Evolutionary conservation across 176 grass and related monocot species (phyloP).

Genomic region (Phragmites australis): DNA sequence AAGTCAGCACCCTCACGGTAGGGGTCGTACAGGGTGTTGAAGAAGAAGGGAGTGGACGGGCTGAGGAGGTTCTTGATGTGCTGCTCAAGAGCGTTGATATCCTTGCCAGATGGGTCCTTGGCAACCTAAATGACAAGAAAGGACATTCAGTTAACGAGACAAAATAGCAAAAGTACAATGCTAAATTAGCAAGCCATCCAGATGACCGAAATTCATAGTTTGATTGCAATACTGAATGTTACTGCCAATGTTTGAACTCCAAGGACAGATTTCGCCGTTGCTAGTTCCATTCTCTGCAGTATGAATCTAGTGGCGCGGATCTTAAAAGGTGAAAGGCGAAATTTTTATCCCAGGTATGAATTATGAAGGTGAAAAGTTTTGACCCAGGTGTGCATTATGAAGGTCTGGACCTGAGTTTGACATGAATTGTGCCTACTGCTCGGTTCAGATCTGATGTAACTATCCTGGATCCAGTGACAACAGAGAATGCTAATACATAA

Average conservation of each 20-base stretch:
- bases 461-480: constrained; percentile 13
- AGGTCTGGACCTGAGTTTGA: neutral
- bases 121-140: constrained; percentile 54
- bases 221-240: neutral
- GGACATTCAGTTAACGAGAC: neutral
- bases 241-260: neutral
- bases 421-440: neutral
- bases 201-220: neutral
- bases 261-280: neutral
- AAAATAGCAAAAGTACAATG: neutral
- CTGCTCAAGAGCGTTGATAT: constrained; percentile 90
- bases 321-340: neutral
- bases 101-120: constrained; percentile 86
- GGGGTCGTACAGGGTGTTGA: constrained; percentile 91
- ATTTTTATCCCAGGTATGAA: neutral
- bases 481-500: neutral
- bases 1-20: constrained; percentile 85
- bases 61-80: constrained; percentile 85
- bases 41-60: constrained; percentile 88
- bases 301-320: constrained; percentile 1
- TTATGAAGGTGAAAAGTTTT: neutral
- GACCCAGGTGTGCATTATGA: neutral
- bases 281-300: neutral
- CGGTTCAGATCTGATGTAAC: constrained; percentile 24
- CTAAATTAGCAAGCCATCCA: neutral